A percentile compares a stretch with the other conserved stretches of the same genome.
phyloP scores from a whole-genome alignment of 2,329 filamentous ascomycete genomes.

The Hysterium pulicare region DNA sequence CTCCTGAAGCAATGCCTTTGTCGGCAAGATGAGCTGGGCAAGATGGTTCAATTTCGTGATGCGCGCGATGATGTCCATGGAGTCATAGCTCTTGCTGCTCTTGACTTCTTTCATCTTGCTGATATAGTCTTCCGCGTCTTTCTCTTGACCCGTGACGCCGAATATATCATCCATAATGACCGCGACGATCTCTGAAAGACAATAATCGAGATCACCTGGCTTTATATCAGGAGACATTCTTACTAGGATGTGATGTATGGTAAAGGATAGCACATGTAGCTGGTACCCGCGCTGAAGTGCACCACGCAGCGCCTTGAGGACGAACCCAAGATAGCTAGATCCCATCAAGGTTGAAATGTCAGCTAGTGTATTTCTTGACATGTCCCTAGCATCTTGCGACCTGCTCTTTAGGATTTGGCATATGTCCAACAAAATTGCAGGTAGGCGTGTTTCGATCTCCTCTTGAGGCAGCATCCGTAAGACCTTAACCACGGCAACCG shows the following conservation, averaged over 20 bases:
- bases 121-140: slow-evolving; percentile 92
- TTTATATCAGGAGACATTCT: slow-evolving; percentile 67
- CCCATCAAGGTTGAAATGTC: slow-evolving; percentile 81
- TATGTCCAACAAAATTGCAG: slow-evolving; percentile 83
- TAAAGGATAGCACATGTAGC: slow-evolving; percentile 91
- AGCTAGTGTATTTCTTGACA: slow-evolving; percentile 81
- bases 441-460: slow-evolving; percentile 70
- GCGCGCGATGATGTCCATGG: slow-evolving; percentile 87
- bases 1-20: slow-evolving; percentile 76
- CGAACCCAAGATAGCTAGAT: slow-evolving; percentile 79
- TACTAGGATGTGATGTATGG: slow-evolving; percentile 86
- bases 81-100: slow-evolving; percentile 96
- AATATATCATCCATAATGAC: slow-evolving; percentile 98
- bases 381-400: slow-evolving; percentile 82
- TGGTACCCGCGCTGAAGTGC: slow-evolving; percentile 86
- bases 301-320: slow-evolving; percentile 84
- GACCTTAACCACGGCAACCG: slow-evolving; percentile 83
- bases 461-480: slow-evolving; percentile 73
- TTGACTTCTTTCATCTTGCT: slow-evolving; percentile 98
- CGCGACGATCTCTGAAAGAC: slow-evolving; percentile 70
- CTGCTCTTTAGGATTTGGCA: slow-evolving; percentile 90
- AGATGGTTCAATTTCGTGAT: slow-evolving; percentile 73
- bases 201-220: slow-evolving; percentile 86
- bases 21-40: slow-evolving; percentile 70
- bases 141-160: slow-evolving; percentile 86